These are phyloP conservation scores for Asclepias syriaca DNA, from an alignment of 257 asterid genomes.

Conservation along the genomic window DNA sequence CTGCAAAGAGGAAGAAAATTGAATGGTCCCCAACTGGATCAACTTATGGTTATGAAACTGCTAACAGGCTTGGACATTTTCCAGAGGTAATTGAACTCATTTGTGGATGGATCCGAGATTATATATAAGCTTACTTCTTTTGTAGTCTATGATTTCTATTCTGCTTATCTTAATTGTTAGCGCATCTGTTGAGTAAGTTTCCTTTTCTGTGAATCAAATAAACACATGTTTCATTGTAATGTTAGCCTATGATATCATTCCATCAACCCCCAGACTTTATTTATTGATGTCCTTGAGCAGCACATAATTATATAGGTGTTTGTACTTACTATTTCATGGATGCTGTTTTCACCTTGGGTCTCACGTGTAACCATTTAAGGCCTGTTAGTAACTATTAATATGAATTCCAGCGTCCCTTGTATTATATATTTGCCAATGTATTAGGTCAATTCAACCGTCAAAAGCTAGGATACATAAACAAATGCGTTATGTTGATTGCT, in stretches of 20 bases:
- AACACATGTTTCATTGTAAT: neutral
- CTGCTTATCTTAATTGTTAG: neutral
- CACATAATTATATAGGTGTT: neutral
- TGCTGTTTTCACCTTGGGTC: neutral
- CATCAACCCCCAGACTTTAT: neutral
- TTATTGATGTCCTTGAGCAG: neutral
- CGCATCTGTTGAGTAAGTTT: neutral
- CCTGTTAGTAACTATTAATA: neutral
- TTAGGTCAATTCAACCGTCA: neutral
- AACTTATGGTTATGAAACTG: constrained; percentile 22
- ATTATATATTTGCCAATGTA: neutral
- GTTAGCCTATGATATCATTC: neutral
- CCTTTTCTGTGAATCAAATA: neutral
- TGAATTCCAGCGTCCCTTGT: neutral
- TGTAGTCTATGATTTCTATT: neutral
- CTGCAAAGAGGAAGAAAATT: constrained; percentile 30
- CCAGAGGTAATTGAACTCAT: constrained; percentile 34
- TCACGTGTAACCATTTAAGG: neutral
- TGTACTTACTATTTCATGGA: neutral
- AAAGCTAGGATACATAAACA: neutral
- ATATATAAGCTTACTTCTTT: neutral
- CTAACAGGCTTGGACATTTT: constrained; percentile 25
- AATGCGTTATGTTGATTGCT: neutral
- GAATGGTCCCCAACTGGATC: constrained; percentile 28
- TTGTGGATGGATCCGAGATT: neutral